Evolutionary conservation across 73 alveolate species (phyloP).

Genomic region (Paramecium caudatum): DNA sequence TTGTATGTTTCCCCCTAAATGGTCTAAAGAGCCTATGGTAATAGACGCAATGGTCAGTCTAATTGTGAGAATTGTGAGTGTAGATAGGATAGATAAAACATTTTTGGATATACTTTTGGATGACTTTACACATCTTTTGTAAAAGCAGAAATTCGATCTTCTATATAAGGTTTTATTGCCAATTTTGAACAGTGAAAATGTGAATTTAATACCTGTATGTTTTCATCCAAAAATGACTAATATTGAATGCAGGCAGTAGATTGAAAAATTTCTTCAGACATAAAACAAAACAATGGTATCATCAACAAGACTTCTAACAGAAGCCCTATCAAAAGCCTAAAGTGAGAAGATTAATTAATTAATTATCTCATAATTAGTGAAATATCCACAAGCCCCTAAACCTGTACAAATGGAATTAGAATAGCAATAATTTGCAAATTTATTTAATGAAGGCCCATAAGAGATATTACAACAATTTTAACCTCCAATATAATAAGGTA

Average conservation of each 20-base stretch:
- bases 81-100: not conserved
- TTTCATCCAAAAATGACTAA: conserved; percentile 63
- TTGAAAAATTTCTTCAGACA: not conserved
- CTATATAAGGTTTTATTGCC: conserved; percentile 56
- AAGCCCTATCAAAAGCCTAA: not conserved
- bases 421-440: too few species aligned
- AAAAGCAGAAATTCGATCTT: conserved; percentile 45
- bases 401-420: too few species aligned
- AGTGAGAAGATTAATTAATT: not conserved
- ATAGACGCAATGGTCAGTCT: conserved; percentile 57
- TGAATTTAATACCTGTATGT: conserved; percentile 47
- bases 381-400: too few species aligned
- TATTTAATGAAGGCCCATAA: too few species aligned
- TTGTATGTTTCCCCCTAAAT: not conserved
- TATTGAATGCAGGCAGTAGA: not conserved
- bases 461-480: too few species aligned
- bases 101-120: conserved; percentile 40
- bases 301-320: conserved; percentile 30
- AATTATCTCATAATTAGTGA: too few species aligned
- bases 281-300: conserved; percentile 33
- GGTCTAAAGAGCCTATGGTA: conserved; percentile 68
- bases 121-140: conserved; percentile 34
- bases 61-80: conserved; percentile 49
- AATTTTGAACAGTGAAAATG: conserved; percentile 48
- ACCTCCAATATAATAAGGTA: too few species aligned